Conservation (phyloP, 2,329 filamentous ascomycete species). For the Calonectria naviculata region DNA sequence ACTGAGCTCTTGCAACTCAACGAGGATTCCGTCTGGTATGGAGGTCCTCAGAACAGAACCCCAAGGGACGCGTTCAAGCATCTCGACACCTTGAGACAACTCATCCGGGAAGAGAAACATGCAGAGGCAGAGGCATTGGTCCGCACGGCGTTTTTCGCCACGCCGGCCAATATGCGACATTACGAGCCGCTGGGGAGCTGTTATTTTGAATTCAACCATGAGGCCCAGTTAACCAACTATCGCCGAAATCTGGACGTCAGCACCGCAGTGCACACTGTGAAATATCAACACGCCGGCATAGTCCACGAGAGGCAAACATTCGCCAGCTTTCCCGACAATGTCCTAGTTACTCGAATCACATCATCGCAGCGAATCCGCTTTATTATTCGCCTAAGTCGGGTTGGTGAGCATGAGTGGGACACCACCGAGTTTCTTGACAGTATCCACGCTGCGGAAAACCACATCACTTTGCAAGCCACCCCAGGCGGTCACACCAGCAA, state of each 20-base stretch:
- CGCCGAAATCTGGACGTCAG: conserved; percentile 52
- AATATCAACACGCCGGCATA: conserved; percentile 49
- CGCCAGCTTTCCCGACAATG: conserved; percentile 54
- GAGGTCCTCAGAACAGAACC: conserved; percentile 55
- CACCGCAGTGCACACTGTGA: conserved; percentile 48
- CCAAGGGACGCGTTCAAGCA: conserved; percentile 43
- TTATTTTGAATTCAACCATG: conserved; percentile 51
- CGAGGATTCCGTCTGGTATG: conserved; percentile 61
- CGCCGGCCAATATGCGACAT: conserved; percentile 41
- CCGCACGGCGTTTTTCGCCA: conserved; percentile 36
- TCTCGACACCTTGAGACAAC: conserved; percentile 29
- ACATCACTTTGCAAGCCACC: conserved; percentile 32
- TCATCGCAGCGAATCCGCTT: conserved; percentile 35
- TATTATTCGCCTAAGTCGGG: conserved; percentile 37
- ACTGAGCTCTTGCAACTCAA: conserved; percentile 56
- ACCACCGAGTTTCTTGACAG: conserved; percentile 40
- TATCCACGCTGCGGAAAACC: conserved; percentile 28
- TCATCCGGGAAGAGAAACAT: conserved; percentile 38
- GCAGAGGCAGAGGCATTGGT: conserved; percentile 37
- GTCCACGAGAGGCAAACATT: conserved; percentile 50
- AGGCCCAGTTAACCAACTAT: conserved; percentile 45
- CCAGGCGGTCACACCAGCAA: conserved; percentile 36
- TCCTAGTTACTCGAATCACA: conserved; percentile 41
- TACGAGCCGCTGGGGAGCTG: conserved; percentile 47
- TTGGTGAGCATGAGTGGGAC: conserved; percentile 35